Conservation (phyloP, 2,329 filamentous ascomycete species). For the Penicillium sp. region DNA sequence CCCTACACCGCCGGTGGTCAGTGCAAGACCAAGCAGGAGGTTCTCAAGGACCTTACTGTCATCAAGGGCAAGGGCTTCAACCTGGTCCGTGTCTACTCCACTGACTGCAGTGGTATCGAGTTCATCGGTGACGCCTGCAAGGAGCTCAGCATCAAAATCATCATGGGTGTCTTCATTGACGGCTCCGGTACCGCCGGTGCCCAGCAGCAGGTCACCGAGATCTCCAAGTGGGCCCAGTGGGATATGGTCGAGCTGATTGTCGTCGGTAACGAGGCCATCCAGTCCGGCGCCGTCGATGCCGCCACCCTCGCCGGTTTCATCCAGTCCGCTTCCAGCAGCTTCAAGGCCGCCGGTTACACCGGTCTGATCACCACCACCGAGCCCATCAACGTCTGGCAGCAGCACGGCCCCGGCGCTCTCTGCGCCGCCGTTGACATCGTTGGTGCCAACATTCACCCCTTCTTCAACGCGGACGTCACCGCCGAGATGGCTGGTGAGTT, state of each 20-base stretch:
- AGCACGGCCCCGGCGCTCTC: constrained; percentile 53
- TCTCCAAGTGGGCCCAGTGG: constrained; percentile 72
- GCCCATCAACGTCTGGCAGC: constrained; percentile 73
- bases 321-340: constrained; percentile 60
- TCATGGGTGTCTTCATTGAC: constrained; percentile 85
- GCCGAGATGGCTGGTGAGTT: constrained; percentile 71
- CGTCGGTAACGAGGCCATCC: constrained; percentile 87
- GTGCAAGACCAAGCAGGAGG: constrained; percentile 64
- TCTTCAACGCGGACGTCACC: constrained; percentile 74
- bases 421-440: constrained; percentile 75
- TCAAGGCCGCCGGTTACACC: constrained; percentile 65
- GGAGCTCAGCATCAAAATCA: constrained; percentile 69
- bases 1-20: constrained; percentile 59
- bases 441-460: constrained; percentile 86
- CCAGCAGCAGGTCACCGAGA: constrained; percentile 69
- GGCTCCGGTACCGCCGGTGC: constrained; percentile 59
- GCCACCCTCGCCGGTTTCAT: constrained; percentile 69
- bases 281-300: constrained; percentile 67
- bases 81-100: constrained; percentile 79
- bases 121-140: constrained; percentile 69
- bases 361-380: constrained; percentile 82
- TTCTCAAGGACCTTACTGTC: constrained; percentile 58
- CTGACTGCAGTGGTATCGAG: constrained; percentile 80
- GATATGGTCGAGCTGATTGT: constrained; percentile 74
- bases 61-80: constrained; percentile 68